Conservation (phyloP, 495 filamentous ascomycete species). For the Aspergillus affinis region DNA sequence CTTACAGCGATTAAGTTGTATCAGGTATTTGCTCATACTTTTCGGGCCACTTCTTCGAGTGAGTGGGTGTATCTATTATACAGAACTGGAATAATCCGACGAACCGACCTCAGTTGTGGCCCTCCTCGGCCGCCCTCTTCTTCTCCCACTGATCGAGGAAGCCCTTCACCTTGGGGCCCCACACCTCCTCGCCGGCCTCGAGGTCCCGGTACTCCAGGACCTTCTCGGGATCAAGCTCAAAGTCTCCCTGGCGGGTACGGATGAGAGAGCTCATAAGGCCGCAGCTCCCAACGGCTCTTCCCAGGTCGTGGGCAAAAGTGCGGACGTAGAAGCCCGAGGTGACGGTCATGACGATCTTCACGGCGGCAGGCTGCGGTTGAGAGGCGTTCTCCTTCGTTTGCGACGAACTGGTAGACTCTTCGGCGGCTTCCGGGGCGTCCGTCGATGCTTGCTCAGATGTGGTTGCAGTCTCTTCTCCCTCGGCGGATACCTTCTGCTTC, state of each 20-base stretch:
- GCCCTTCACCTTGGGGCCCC: slow-evolving; percentile 71
- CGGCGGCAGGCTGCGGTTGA: slow-evolving; percentile 59
- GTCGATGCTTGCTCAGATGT: slow-evolving; percentile 12
- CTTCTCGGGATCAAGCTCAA: slow-evolving; percentile 60
- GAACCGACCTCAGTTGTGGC: not conserved
- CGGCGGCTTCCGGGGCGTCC: slow-evolving; percentile 16
- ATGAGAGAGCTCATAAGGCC: slow-evolving; percentile 85
- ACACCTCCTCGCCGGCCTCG: slow-evolving; percentile 72
- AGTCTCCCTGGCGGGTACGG: slow-evolving; percentile 78
- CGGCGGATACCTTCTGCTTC: slow-evolving; percentile 36
- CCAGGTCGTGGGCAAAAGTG: slow-evolving; percentile 88
- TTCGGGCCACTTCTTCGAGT: not conserved
- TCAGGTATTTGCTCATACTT: not conserved
- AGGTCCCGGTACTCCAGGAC: slow-evolving; percentile 83
- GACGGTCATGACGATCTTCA: slow-evolving; percentile 84
- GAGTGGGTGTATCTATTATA: not conserved
- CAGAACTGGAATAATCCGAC: not conserved
- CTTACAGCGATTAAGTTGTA: not conserved
- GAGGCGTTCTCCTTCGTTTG: slow-evolving; percentile 16
- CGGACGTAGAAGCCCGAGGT: slow-evolving; percentile 97
- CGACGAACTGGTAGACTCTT: slow-evolving; percentile 12
- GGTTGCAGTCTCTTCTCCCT: slow-evolving; percentile 15
- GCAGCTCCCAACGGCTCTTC: slow-evolving; percentile 74
- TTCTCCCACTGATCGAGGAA: slow-evolving; percentile 63
- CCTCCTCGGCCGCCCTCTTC: slow-evolving; percentile 30